phyloP scores from a whole-genome alignment of 164 flowering plant species.

The Litsea cubeba region DNA sequence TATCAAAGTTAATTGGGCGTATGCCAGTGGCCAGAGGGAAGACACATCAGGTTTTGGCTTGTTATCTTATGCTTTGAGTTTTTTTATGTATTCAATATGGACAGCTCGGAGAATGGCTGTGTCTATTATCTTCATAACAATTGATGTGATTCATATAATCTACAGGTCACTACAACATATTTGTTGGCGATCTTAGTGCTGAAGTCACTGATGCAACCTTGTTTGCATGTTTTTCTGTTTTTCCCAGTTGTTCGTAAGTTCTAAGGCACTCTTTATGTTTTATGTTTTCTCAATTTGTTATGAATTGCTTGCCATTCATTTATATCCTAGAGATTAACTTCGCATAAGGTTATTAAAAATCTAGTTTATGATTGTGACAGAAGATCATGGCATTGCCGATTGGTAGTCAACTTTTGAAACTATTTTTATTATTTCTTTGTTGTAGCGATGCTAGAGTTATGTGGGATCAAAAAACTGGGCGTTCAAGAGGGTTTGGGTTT shows the following conservation, averaged over 20 bases:
- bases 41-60: conserved; percentile 51
- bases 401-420: not conserved
- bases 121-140: not conserved
- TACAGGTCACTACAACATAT: conserved; percentile 86
- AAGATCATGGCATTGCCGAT: not conserved
- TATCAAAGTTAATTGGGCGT: conserved; percentile 82
- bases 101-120: not conserved
- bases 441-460: conserved; percentile 77
- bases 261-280: conserved; percentile 7
- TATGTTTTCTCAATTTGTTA: not conserved
- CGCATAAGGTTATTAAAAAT: not conserved
- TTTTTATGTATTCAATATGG: not conserved
- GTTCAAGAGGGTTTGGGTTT: conserved; percentile 99
- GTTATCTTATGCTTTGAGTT: not conserved
- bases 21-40: conserved; percentile 69
- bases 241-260: conserved; percentile 93
- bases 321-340: not conserved
- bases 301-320: not conserved
- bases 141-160: not conserved
- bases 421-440: conserved; percentile 2
- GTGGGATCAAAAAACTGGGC: conserved; percentile 94
- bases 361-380: not conserved
- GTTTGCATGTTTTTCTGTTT: conserved; percentile 88
- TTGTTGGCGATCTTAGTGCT: conserved; percentile 97
- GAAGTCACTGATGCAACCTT: conserved; percentile 97